phyloP scores from a whole-genome alignment of 139 green algal genomes.

The Chlorella sp. region DNA sequence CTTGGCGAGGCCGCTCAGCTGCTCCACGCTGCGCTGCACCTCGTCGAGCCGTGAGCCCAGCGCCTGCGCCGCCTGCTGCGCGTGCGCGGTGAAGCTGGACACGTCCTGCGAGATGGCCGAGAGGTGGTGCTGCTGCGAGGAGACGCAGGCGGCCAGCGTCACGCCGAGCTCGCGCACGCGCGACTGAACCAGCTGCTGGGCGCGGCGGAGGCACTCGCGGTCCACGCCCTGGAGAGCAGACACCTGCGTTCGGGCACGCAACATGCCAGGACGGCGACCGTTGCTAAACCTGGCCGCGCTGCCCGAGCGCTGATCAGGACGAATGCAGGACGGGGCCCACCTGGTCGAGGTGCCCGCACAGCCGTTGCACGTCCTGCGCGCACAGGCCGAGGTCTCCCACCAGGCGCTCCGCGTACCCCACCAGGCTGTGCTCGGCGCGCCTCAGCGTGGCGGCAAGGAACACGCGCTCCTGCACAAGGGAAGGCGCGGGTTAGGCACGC shows the following conservation, averaged over 20 bases:
- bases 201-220: conserved; percentile 17
- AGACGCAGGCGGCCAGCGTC: conserved; percentile 4
- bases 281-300: no score
- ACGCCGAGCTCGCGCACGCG: conserved; percentile 13
- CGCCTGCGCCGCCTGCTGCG: conserved; percentile 22
- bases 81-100: conserved; percentile 14
- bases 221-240: conserved; percentile 18
- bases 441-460: conserved; percentile 54
- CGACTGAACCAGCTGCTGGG: conserved; percentile 6
- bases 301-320: no score
- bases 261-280: background rate
- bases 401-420: conserved; percentile 37
- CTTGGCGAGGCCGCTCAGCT: no score
- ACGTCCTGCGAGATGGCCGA: conserved; percentile 2
- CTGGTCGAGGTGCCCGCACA: conserved; percentile 30
- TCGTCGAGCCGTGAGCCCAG: conserved; percentile 32
- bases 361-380: conserved; percentile 15
- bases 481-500: no score
- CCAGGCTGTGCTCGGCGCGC: conserved; percentile 53
- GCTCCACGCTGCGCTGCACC: conserved; percentile 36
- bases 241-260: background rate
- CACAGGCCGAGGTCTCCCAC: conserved; percentile 30
- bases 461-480: conserved; percentile 49
- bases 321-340: no score
- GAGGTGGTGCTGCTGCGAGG: conserved; percentile 9